These are phyloP conservation scores for Trichosanthes truncata DNA, from an alignment of 306 rosid genomes.

Conservation along the genomic window DNA sequence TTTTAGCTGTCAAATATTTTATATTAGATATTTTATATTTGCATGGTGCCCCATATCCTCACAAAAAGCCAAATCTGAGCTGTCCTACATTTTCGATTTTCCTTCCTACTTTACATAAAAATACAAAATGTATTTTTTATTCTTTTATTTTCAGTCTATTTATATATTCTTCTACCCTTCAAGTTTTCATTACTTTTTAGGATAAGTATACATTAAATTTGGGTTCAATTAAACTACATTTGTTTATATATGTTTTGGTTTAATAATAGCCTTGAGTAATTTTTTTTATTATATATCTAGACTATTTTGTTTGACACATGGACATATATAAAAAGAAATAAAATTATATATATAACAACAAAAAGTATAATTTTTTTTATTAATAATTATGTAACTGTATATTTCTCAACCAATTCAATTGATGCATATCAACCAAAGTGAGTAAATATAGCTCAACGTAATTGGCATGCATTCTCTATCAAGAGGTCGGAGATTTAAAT, in stretches of 20 bases:
- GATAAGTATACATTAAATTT: not conserved
- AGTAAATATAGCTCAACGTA: no score
- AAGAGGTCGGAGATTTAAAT: no score
- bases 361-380: not conserved
- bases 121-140: not conserved
- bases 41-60: not conserved
- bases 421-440: no score
- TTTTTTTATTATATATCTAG: not conserved
- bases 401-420: no score
- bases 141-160: not conserved
- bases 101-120: not conserved
- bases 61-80: not conserved
- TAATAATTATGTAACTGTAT: no score
- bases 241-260: not conserved
- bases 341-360: not conserved
- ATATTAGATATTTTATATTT: no score
- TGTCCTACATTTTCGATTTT: not conserved
- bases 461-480: no score
- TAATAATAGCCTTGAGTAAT: not conserved
- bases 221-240: not conserved
- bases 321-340: not conserved
- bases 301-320: not conserved
- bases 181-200: not conserved
- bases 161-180: no score
- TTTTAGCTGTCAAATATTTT: no score